Percentiles rank a stretch among this genome's conserved stretches.
Conservation (phyloP, 768 basidiomycete genomes). For the Xerocomellus amylosporus region DNA sequence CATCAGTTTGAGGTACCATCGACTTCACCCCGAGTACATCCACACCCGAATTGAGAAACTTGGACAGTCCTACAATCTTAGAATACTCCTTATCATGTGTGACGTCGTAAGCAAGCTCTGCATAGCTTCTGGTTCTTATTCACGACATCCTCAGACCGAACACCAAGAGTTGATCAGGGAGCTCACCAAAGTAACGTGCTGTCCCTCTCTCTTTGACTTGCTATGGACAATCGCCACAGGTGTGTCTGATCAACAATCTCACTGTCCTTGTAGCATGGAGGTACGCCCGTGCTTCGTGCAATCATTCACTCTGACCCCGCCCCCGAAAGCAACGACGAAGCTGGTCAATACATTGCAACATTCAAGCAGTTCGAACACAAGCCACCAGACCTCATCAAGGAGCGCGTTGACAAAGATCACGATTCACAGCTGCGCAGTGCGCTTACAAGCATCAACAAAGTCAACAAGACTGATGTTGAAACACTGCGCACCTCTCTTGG, state of each 20-base stretch:
- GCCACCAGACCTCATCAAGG: slow-evolving; percentile 91
- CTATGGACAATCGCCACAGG: slow-evolving; percentile 36
- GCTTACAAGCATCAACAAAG: slow-evolving; percentile 85
- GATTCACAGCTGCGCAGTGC: slow-evolving; percentile 74
- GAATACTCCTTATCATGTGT: slow-evolving; percentile 85
- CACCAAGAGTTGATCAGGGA: slow-evolving; percentile 91
- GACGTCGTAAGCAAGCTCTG: slow-evolving; percentile 72
- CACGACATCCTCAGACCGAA: slow-evolving; percentile 58
- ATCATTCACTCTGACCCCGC: background rate
- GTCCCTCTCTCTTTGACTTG: slow-evolving; percentile 2
- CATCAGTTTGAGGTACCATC: slow-evolving; percentile 84
- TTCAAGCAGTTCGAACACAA: slow-evolving; percentile 95
- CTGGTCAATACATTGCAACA: slow-evolving; percentile 83
- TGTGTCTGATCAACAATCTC: slow-evolving; percentile 88
- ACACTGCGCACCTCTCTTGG: slow-evolving; percentile 90
- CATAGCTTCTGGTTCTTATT: background rate
- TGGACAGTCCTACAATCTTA: slow-evolving; percentile 73
- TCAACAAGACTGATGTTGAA: slow-evolving; percentile 97
- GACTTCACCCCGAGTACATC: slow-evolving; percentile 96
- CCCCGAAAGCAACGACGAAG: slow-evolving; percentile 74
- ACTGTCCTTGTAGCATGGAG: slow-evolving; percentile 93
- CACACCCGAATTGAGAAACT: slow-evolving; percentile 87
- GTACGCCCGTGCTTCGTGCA: slow-evolving; percentile 40
- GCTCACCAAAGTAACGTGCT: slow-evolving; percentile 68
- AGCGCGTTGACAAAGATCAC: slow-evolving; percentile 89